Conservation (phyloP, 495 filamentous ascomycete species). For the Parachaetomium inaequale region DNA sequence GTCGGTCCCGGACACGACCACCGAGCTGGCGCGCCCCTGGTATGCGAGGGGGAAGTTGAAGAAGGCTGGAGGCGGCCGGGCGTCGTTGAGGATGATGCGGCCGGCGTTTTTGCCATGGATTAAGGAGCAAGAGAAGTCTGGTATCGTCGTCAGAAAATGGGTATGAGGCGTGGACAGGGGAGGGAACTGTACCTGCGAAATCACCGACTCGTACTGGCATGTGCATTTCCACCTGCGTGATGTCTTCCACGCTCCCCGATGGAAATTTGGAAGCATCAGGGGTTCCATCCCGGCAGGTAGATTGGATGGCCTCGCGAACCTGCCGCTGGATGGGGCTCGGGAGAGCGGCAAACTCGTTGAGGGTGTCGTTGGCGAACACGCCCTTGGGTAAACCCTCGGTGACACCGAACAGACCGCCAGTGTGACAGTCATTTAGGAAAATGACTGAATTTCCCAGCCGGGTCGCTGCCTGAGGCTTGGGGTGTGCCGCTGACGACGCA, state of each 20-base stretch:
- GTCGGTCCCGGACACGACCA: slow-evolving; percentile 2
- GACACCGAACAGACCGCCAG: background rate
- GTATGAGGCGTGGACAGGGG: no score
- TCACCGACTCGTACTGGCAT: slow-evolving; percentile 6
- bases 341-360: background rate
- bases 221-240: background rate
- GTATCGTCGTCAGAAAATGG: background rate
- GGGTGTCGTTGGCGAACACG: background rate
- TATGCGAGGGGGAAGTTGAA: slow-evolving; percentile 7
- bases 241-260: background rate
- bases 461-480: background rate
- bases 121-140: slow-evolving; percentile 7
- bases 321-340: background rate
- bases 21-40: slow-evolving; percentile 4
- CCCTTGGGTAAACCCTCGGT: background rate
- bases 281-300: background rate
- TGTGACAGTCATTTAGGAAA: background rate
- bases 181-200: background rate
- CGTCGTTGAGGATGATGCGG: slow-evolving; percentile 11
- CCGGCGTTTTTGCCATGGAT: slow-evolving; percentile 5
- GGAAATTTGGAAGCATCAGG: background rate
- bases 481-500: background rate
- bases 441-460: slow-evolving; percentile 4
- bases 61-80: slow-evolving; percentile 1
- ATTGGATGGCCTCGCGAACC: background rate